These are phyloP conservation scores for Barnettozyma siamensis DNA, from an alignment of 805 yeast species.

Conservation along the genomic window DNA sequence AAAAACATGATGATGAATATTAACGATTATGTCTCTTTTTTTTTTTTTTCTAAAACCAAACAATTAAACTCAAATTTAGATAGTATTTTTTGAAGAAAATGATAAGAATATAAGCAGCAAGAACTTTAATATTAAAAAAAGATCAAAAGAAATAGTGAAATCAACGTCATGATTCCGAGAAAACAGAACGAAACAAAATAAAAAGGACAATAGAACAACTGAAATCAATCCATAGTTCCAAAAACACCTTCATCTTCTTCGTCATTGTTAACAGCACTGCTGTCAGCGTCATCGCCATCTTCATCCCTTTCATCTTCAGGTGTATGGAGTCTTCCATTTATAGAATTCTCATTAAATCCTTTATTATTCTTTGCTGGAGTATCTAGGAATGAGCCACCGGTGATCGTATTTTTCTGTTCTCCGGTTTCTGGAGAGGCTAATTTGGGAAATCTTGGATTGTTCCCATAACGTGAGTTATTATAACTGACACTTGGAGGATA, in stretches of 20 bases:
- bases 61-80: too few relatives aligned
- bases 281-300: slow-evolving; percentile 1
- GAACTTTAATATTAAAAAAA: too few relatives aligned
- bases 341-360: slow-evolving; percentile 2
- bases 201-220: too few relatives aligned
- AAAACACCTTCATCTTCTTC: slow-evolving; percentile 30
- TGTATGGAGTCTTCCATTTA: slow-evolving; percentile 2
- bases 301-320: background rate
- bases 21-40: too few relatives aligned
- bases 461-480: background rate
- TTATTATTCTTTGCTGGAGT: slow-evolving; percentile 14
- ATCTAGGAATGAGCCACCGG: slow-evolving; percentile 32
- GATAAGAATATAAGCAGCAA: too few relatives aligned
- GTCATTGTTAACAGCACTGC: slow-evolving; percentile 6
- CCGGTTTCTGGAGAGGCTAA: slow-evolving; percentile 7
- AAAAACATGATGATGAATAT: too few relatives aligned
- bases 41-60: too few relatives aligned
- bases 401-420: slow-evolving; percentile 12
- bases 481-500: slow-evolving; percentile 35
- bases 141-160: too few relatives aligned
- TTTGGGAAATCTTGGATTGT: slow-evolving; percentile 1
- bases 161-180: too few relatives aligned
- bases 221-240: slow-evolving; percentile 35
- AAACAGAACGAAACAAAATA: too few relatives aligned
- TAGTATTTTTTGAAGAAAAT: too few relatives aligned